Evolutionary conservation across 148 eudicot genomes (phyloP).

Genomic region (Cornus controversa): DNA sequence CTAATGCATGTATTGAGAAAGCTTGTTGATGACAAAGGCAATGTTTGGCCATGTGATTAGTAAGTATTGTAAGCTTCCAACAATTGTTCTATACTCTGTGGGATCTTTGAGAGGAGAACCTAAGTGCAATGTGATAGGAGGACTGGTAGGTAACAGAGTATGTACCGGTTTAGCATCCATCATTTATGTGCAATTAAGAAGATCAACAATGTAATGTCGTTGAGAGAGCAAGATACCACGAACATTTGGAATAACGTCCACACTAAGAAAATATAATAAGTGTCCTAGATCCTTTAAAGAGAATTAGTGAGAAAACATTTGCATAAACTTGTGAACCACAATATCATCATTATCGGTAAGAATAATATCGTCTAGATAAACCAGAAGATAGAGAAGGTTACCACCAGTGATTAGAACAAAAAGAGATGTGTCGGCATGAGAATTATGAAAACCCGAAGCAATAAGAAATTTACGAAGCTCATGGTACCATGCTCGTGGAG

Average conservation of each 20-base stretch:
- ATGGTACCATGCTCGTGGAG: constrained; percentile 13
- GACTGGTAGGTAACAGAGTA: too few species aligned
- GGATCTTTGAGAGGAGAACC: neutral
- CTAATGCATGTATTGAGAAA: too few species aligned
- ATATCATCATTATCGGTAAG: too few species aligned
- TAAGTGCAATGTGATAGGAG: too few species aligned
- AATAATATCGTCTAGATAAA: constrained; percentile 9
- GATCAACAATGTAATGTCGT: neutral
- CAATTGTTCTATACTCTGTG: neutral
- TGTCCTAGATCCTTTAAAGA: neutral
- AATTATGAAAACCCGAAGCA: too few species aligned
- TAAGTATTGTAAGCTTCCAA: neutral
- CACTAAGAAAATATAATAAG: neutral
- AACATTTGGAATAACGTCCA: too few species aligned
- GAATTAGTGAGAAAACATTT: neutral
- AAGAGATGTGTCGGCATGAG: neutral
- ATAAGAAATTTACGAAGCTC: neutral
- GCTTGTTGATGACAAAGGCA: too few species aligned
- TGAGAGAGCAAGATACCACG: neutral
- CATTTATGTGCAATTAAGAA: neutral
- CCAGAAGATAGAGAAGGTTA: neutral
- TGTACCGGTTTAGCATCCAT: too few species aligned
- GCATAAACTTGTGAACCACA: neutral
- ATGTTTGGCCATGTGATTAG: neutral
- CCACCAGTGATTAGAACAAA: neutral